A percentile compares a stretch with the other conserved stretches of the same genome.
Conservation (phyloP, 2,329 filamentous ascomycete genomes). For the Hypoxylon sp. region DNA sequence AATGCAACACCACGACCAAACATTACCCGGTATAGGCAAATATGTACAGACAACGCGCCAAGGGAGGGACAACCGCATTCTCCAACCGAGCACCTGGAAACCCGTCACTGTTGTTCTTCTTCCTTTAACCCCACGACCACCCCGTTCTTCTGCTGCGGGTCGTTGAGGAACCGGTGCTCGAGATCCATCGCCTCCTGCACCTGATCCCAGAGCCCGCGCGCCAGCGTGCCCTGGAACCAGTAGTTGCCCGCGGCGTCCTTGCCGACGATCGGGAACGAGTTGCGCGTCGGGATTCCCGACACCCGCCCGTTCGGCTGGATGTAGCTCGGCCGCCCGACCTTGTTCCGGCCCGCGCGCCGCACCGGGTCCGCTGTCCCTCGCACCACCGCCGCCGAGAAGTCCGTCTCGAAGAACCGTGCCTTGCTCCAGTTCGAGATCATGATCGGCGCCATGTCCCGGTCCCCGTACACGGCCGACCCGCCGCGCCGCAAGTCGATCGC, state of each 20-base stretch:
- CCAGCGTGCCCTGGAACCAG: constrained; percentile 42
- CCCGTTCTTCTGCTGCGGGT: not conserved
- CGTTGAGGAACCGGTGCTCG: constrained; percentile 22
- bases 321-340: constrained; percentile 36
- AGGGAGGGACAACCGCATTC: not conserved
- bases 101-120: not conserved
- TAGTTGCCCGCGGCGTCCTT: constrained; percentile 45
- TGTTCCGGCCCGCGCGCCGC: constrained; percentile 20
- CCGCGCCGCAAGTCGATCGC: constrained; percentile 28
- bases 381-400: constrained; percentile 52
- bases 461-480: constrained; percentile 40
- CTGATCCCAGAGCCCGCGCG: constrained; percentile 45
- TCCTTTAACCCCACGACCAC: constrained; percentile 4
- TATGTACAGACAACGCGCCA: not conserved
- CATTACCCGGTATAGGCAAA: constrained; percentile 3
- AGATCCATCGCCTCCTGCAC: constrained; percentile 45
- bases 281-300: constrained; percentile 29
- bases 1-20: not conserved
- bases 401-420: constrained; percentile 51
- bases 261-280: constrained; percentile 42
- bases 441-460: constrained; percentile 43
- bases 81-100: not conserved
- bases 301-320: constrained; percentile 37
- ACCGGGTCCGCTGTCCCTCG: constrained; percentile 13
- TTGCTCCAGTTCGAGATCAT: constrained; percentile 53